Percentiles rank a stretch among this genome's conserved stretches.
phyloP scores from a whole-genome alignment of 441 rosid genomes.

The Lepidium campestre region DNA sequence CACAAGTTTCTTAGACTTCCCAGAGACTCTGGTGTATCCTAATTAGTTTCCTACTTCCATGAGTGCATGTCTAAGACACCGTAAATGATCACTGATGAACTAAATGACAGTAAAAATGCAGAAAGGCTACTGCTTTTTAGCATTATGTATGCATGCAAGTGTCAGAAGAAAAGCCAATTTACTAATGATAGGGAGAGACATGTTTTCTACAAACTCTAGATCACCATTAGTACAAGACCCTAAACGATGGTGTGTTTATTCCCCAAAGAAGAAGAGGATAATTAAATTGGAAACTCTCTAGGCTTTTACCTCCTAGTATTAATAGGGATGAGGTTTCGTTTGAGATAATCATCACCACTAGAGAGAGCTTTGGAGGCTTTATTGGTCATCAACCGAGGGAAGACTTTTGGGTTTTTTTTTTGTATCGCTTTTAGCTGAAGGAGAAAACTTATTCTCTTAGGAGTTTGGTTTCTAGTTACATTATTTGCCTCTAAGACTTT shows the following conservation, averaged over 20 bases:
- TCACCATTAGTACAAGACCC: not conserved
- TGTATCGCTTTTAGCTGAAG: not conserved
- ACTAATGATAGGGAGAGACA: not conserved
- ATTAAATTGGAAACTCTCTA: constrained; percentile 6
- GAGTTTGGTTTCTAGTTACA: not conserved
- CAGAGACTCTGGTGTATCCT: not conserved
- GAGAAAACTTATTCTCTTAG: not conserved
- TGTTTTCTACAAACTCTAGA: not conserved
- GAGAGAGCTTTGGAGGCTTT: not conserved
- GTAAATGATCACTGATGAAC: not conserved
- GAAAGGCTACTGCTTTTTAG: not conserved
- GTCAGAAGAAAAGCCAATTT: not conserved
- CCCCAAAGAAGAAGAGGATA: not conserved
- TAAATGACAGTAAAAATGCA: not conserved
- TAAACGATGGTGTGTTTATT: not conserved
- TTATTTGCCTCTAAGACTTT: not conserved
- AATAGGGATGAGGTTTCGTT: not conserved
- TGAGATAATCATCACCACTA: not conserved
- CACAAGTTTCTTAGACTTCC: constrained; percentile 11
- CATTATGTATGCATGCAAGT: not conserved
- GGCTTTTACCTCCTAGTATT: not conserved
- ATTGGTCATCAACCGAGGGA: not conserved
- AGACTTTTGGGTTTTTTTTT: not conserved
- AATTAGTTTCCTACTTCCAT: not conserved
- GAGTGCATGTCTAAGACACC: not conserved